Percentiles rank a stretch among this genome's conserved stretches.
These are phyloP conservation scores for Metschnikowia similis DNA, from an alignment of 805 yeast genomes.

Conservation along the genomic window DNA sequence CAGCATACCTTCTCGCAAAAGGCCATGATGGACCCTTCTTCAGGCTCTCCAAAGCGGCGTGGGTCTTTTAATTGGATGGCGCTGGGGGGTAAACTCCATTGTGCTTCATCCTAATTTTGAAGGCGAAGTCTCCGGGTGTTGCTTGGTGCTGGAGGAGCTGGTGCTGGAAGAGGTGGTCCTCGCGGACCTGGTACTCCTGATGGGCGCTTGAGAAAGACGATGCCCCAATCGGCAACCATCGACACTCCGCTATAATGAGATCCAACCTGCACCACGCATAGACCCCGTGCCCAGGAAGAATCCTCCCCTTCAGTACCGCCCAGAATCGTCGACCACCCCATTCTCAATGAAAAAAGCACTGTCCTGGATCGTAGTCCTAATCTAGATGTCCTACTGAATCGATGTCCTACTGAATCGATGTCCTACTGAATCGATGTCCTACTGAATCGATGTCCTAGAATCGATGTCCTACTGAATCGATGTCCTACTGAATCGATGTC, in stretches of 20 bases:
- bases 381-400: too few species aligned
- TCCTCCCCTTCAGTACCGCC: not conserved
- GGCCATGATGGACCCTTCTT: constrained; percentile 54
- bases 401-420: too few species aligned
- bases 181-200: not conserved
- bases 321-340: constrained; percentile 38
- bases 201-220: not conserved
- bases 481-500: too few species aligned
- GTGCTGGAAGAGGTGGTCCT: too few species aligned
- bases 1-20: constrained; percentile 58
- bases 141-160: too few species aligned
- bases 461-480: too few species aligned
- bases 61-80: constrained; percentile 58
- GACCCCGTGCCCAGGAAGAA: too few species aligned
- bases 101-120: constrained; percentile 38
- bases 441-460: too few species aligned
- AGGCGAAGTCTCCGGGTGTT: constrained; percentile 7
- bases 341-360: constrained; percentile 17
- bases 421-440: too few species aligned
- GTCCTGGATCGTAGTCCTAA: too few species aligned
- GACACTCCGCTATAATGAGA: not conserved
- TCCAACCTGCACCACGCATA: too few species aligned
- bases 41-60: constrained; percentile 39
- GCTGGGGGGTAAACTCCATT: constrained; percentile 59
- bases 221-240: not conserved